Conservation (phyloP, 805 yeast species). For the Ogataea saltuana region DNA sequence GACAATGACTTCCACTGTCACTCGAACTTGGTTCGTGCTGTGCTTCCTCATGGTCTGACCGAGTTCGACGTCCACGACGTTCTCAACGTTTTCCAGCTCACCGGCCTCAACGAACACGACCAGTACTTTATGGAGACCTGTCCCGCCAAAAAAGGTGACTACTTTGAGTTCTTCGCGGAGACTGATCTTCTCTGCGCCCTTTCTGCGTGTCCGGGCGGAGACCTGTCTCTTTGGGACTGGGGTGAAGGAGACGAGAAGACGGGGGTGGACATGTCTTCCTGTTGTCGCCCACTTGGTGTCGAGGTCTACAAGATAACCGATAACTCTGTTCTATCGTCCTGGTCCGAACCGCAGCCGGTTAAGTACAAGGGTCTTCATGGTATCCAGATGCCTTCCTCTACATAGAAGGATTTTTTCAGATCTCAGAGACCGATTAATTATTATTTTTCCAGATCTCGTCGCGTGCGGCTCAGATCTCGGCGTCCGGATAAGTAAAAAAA, state of each 20-base stretch:
- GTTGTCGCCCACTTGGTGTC: conserved; percentile 63
- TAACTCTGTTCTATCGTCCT: conserved; percentile 43
- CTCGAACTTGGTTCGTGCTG: conserved; percentile 60
- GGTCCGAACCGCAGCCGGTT: conserved; percentile 53
- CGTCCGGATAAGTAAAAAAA: too few relatives aligned
- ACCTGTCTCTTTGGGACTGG: conserved; percentile 69
- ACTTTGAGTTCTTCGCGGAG: conserved; percentile 68
- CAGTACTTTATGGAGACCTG: conserved; percentile 72
- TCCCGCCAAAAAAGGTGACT: conserved; percentile 60
- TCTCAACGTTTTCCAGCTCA: conserved; percentile 66
- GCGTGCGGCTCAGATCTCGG: too few relatives aligned
- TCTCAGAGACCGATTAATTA: too few relatives aligned
- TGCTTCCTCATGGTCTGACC: conserved; percentile 58
- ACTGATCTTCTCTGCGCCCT: conserved; percentile 63
- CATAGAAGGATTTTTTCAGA: neutral
- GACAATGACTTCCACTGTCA: conserved; percentile 70
- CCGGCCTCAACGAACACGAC: conserved; percentile 64
- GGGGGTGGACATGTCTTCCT: conserved; percentile 53
- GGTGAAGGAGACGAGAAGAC: conserved; percentile 54
- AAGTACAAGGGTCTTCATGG: conserved; percentile 63
- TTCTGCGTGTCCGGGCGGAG: conserved; percentile 72
- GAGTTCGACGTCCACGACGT: conserved; percentile 72
- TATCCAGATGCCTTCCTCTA: conserved; percentile 27
- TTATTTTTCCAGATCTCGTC: too few relatives aligned
- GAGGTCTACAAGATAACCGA: conserved; percentile 60